A percentile compares a stretch with the other conserved stretches of the same genome.
Evolutionary conservation across 352 stramenopile species (phyloP).

Genomic region (Phytophthora pseudosyringae): DNA sequence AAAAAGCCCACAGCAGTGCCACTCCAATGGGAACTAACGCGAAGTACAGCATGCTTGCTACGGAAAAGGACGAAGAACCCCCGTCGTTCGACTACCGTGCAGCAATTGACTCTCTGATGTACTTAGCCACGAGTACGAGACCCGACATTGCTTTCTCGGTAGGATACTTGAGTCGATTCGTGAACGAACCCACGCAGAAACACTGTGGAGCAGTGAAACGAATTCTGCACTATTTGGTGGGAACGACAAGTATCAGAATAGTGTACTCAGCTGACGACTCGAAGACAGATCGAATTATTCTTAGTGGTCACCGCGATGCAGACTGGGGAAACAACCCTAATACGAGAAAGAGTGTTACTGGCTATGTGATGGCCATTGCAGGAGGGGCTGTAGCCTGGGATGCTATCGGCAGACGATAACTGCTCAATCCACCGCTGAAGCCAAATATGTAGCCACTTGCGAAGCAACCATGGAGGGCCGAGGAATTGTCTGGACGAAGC

Average conservation of each 20-base stretch:
- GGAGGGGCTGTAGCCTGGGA: constrained; percentile 14
- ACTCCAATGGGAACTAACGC: constrained; percentile 22
- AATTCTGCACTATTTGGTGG: constrained; percentile 1
- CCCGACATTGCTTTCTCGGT: constrained; percentile 23
- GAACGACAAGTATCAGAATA: background rate
- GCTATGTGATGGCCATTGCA: constrained; percentile 6
- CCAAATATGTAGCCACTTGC: constrained; percentile 15
- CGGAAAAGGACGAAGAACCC: background rate
- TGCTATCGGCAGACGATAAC: constrained; percentile 11
- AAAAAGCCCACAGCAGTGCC: background rate
- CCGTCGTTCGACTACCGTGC: background rate
- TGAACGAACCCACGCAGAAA: too few species aligned
- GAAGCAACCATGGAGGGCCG: constrained; percentile 18
- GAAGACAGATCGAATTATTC: background rate
- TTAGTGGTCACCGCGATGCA: constrained; percentile 23
- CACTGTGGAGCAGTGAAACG: constrained; percentile 1
- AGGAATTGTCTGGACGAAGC: constrained; percentile 19
- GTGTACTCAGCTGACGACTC: background rate
- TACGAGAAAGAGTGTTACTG: constrained; percentile 5
- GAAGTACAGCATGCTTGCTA: background rate
- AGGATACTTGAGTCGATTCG: too few species aligned
- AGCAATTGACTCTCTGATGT: constrained; percentile 26
- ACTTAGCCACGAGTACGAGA: constrained; percentile 30
- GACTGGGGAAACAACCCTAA: constrained; percentile 28
- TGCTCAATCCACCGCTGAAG: constrained; percentile 20